Base-by-base conservation (phyloP, 192 early-diverging fungal genomes). In the Coemansia sp. region DNA sequence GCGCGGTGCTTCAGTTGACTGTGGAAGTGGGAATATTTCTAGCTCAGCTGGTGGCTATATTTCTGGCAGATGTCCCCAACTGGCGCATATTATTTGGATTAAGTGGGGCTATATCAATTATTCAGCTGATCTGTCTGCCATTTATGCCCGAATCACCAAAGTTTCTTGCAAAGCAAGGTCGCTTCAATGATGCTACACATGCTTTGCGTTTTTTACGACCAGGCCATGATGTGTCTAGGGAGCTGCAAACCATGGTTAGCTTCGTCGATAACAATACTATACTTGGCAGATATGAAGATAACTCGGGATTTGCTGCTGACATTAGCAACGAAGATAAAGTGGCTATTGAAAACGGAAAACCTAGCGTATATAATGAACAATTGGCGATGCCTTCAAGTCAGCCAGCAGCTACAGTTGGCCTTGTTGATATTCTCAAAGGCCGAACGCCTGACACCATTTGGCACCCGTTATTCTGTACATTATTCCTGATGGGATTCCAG, bases 21-120 rank as follows among this genome's bases (percentile, higher is more conserved):
- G 86, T 95, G 14, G 90, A 91, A 23, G 45, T 90, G 22, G 93
- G 93, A 3, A 86, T 95, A 41, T 81, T 95, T 27, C 6, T 89
- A 3, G 82, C 89, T 22, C 88, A 90, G 66, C 35, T 88, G 7
- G 67, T 85, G 16, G 90, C 85, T 17, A 64, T 84, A 0, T 65
- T 75, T 25, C 72, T 89, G 21, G 71, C 77, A 1, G 60, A 51
- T 41, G 69, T 87, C 1, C 85, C 86, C 6, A 63, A 85, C 23
- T 95, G 93, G 93, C 82, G 92, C 23, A 61, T 85, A 16, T 72
- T 90, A 35, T 86, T 91, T 70, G 83, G 76, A 3, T 56, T 92
- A 6, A 84, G 86, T 17, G 82, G 68, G 16, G 64, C 87, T 11
- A 84, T 89, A 9, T 82, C 87, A 2, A 39, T 90, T 16, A n/a